Base-by-base conservation (phyloP, 108 stramenopile genomes). In the Cyclotella sp. region DNA sequence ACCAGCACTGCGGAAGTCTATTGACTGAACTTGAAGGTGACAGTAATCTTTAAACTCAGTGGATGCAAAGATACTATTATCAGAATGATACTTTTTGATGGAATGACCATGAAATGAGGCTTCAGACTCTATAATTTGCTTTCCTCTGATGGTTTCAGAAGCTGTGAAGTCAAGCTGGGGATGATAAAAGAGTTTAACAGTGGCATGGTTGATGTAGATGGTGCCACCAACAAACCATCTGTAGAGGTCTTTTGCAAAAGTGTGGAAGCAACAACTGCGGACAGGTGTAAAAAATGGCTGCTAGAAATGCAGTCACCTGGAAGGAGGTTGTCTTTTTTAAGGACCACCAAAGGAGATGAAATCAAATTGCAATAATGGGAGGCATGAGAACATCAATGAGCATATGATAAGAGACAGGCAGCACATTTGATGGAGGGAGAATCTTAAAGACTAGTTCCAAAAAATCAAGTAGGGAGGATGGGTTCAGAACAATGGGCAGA, bases 1-100 rank as follows among this genome's bases (percentile, higher is more conserved):
- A 40, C 89, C 89, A 14, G 84, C 84, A 3, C 85, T 86, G 27
- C 66, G 42, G 58, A 83, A 85, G 19, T 28, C 40, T 14, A 80
- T 47, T 16, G 14, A 18, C 65, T 86, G 88, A 3, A 44, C 46
- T 9, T 65, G 40, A 9, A 42, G 39, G 0, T 71, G 30, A 54
- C 82, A 80, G 24, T 65, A 72, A 5, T 76, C 27, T 4, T 45
- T 18, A 69, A 78, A 86, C 10, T 70, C 70, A 11, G 47, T 34
- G 4, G 73, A 72, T 1, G 41, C 47, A 70, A 86, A 86, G n/a
- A 71, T 45, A 14, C 46, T 58, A 54, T 86, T 77, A 47, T 86
- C 81, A 16, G 81, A 59, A 15, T 73, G 77, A 86, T 14, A 45
- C 11, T 5, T 19, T 51, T 73, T 68, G 63, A 79, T 46, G 24